Evolutionary conservation across 495 filamentous ascomycete genomes (phyloP), one percentile per base, ranked within the genome.

Genomic region (Tuber melanosporum): DNA sequence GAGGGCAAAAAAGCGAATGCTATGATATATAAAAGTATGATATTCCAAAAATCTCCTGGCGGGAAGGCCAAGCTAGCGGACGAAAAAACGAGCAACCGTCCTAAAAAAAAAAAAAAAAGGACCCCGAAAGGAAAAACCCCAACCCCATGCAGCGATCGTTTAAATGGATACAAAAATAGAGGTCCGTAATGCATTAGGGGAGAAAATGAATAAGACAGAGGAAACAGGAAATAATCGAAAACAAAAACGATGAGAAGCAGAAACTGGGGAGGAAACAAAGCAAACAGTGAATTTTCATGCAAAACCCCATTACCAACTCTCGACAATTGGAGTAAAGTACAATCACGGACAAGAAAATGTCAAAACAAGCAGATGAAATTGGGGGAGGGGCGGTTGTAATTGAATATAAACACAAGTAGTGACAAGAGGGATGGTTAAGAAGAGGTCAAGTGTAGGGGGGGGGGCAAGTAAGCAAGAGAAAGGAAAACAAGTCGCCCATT

Each of bases 21-120:
- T 45, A 79, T 71, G 70, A 73, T 80, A 80, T 80, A 78, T 80
- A 66, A 32, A 32, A 66, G 32, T 66, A 66, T 66, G 57, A 36
- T 36, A 66, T 36, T 66, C 32, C 57, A 12, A 5, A 66, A 32
- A 66, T 36, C 26, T 4, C 57, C 57, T 66, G 10, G 57, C 17
- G 57, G 57, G 79, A 73, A 44, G 52, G 73, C 39, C 52, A 66
- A 62, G 46, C 49, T 14, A 46, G 44, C 32, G 73, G 71, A 26
- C 62, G 32, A 74, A 62, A 66, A 76, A 45, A 77, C 39, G 44
- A 73, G 69, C 75, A 70, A 70, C 32, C 57, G 73, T 62, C 52
- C 3, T 41, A 80, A 74, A 43, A 46, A 17, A 39, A 10, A 71
- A 74, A 74, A 66, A 43, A 43, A 44, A 71, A 44, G 62, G 43